Percentiles rank a stretch among this genome's conserved stretches.
Conservation (phyloP, 1,139 yeast species). For the Scheffersomyces quercinus region DNA sequence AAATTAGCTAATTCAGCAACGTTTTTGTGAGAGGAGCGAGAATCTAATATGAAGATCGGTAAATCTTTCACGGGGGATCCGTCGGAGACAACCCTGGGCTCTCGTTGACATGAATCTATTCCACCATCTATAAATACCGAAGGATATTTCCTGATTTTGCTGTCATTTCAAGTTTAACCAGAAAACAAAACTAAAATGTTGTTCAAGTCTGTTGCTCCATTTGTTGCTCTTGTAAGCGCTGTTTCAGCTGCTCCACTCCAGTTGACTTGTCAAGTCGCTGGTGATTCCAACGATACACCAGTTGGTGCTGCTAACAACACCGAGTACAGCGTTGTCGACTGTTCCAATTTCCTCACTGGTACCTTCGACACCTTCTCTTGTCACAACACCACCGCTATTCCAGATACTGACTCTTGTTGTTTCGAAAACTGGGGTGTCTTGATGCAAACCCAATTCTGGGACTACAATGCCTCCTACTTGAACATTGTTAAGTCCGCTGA, state of each 20-base stretch:
- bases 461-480: conserved; percentile 29
- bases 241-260: background rate
- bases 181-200: conserved; percentile 1
- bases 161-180: too few relatives aligned
- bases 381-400: conserved; percentile 25
- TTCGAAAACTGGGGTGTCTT: conserved; percentile 37
- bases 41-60: too few relatives aligned
- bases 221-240: conserved; percentile 3
- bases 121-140: too few relatives aligned
- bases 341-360: conserved; percentile 12
- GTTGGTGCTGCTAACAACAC: conserved; percentile 5
- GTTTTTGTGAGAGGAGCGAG: too few relatives aligned
- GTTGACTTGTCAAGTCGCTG: background rate
- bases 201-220: conserved; percentile 7
- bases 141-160: too few relatives aligned
- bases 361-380: conserved; percentile 24
- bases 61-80: too few relatives aligned
- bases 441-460: conserved; percentile 45
- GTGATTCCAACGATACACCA: conserved; percentile 1
- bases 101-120: too few relatives aligned
- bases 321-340: conserved; percentile 13
- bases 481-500: conserved; percentile 11
- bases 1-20: too few relatives aligned
- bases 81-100: too few relatives aligned
- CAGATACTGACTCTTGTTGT: conserved; percentile 30